Evolutionary conservation across 257 asterid genomes (phyloP), one percentile per base, ranked within the genome.

Genomic region (Mentha longifolia): DNA sequence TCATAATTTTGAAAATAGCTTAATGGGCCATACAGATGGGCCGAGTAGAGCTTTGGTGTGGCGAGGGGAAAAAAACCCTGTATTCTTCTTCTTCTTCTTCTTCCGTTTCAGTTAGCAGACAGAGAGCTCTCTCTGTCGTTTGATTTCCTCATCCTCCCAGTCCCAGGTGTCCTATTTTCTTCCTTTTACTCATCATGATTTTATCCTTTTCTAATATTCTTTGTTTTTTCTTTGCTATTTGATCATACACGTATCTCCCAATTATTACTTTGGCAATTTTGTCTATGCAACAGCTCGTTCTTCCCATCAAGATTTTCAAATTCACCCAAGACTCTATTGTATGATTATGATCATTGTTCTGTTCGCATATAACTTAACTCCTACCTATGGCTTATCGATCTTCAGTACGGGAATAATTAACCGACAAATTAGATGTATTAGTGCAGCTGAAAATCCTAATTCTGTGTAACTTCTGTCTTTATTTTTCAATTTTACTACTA

Each of bases 21-120:
- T 20, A 25, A 4, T 63, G 68, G 50, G 39, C 55, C 35, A 0
- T 15, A 58, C 2, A 30, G 1, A 35, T 45, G 70, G 70, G 70
- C 58, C 42, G 4, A 65, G 2, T 7, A 3, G 59, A 58, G 70
- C 30, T 50, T 51, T 16, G 1, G 3, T 25, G 15, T 31, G 71
- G 71, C 31, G 31, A 28, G 31, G 31, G 3, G n/a, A n/a, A 28
- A 51, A 16, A 54, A 73, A 43, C 43, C 78, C 73, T 43, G 12
- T 55, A 28, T 54, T 22, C 17, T 22, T 57, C 19, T 42, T 56
- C 57, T 25, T 14, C 45, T 28, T n/a, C 58, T 7, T n/a, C 39
- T 12, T 19, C 55, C 28, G 42, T 42, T 46, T 65, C 43, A n/a
- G 58, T 47, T 70, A 50, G 50, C 75, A 42, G 20, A 55, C 65